A percentile compares a stretch with the other conserved stretches of the same genome.
Conservation (phyloP, 257 asterid species). For the Capsicum rhomboideum region DNA sequence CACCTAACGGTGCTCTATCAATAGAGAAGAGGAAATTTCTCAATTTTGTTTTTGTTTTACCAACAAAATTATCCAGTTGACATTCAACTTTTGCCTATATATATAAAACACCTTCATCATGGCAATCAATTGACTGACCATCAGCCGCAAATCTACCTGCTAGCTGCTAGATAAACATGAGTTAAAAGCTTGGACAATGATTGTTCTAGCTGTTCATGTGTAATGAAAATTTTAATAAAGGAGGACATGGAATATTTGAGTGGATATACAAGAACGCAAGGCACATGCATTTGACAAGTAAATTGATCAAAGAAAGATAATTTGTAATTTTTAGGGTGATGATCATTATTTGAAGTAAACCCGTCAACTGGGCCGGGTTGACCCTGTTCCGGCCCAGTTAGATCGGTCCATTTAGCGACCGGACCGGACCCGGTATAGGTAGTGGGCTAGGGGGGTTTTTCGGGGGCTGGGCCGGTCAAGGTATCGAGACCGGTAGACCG, state of each 20-base stretch:
- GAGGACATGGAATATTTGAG: no score
- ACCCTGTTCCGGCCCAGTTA: no score
- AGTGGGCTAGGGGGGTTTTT: no score
- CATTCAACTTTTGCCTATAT: neutral
- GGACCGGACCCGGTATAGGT: no score
- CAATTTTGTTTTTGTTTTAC: no score
- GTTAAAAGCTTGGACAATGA: slow-evolving; percentile 2
- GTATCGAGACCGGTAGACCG: no score
- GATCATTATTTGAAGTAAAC: neutral
- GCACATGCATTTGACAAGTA: neutral
- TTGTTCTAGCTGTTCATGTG: neutral
- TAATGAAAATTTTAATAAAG: no score
- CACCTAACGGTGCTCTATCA: no score
- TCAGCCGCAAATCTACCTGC: slow-evolving; percentile 1
- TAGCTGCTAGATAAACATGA: neutral
- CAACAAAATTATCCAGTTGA: neutral
- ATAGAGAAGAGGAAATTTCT: no score
- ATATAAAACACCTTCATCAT: slow-evolving; percentile 1
- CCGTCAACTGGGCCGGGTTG: no score
- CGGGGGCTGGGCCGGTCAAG: no score
- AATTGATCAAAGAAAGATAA: slow-evolving; percentile 5
- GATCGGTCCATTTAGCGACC: no score
- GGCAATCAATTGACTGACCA: neutral
- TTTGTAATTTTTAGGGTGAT: neutral
- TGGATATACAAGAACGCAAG: neutral